Percentiles rank a stretch among this genome's conserved stretches.
Evolutionary conservation across 345 rosid species (phyloP).

Genomic region (Laguncularia racemosa): DNA sequence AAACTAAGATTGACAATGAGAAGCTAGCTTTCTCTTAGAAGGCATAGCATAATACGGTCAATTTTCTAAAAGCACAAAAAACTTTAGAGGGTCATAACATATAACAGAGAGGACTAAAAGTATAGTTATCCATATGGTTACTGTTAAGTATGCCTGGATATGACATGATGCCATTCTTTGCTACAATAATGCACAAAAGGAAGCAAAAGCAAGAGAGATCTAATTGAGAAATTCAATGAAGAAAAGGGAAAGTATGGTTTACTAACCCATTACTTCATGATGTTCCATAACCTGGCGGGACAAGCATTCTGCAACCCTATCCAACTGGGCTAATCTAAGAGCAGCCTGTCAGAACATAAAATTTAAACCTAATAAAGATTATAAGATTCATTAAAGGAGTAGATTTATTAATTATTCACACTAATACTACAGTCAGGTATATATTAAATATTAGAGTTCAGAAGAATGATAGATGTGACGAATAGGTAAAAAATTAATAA

Average conservation of each 20-base stretch:
- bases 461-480: too few relatives aligned
- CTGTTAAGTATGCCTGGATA: background rate
- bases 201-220: background rate
- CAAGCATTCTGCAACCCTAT: slow-evolving; percentile 69
- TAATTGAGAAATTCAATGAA: background rate
- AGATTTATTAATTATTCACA: too few relatives aligned
- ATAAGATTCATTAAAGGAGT: background rate
- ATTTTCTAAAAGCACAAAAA: too few relatives aligned
- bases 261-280: slow-evolving; percentile 98
- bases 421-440: too few relatives aligned
- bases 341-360: slow-evolving; percentile 53
- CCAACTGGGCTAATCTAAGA: slow-evolving; percentile 81
- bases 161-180: background rate
- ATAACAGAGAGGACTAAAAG: too few relatives aligned
- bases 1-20: too few relatives aligned
- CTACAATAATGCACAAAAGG: background rate
- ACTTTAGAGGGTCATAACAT: too few relatives aligned
- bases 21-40: too few relatives aligned
- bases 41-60: too few relatives aligned
- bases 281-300: slow-evolving; percentile 91
- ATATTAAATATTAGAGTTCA: too few relatives aligned
- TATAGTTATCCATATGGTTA: too few relatives aligned
- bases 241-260: slow-evolving; percentile 5
- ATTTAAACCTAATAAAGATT: background rate
- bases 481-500: too few relatives aligned